Evolutionary conservation across 192 early-diverging fungal species (phyloP), one percentile per base, ranked within the genome.

Genomic region (Chytriomyces sp.): DNA sequence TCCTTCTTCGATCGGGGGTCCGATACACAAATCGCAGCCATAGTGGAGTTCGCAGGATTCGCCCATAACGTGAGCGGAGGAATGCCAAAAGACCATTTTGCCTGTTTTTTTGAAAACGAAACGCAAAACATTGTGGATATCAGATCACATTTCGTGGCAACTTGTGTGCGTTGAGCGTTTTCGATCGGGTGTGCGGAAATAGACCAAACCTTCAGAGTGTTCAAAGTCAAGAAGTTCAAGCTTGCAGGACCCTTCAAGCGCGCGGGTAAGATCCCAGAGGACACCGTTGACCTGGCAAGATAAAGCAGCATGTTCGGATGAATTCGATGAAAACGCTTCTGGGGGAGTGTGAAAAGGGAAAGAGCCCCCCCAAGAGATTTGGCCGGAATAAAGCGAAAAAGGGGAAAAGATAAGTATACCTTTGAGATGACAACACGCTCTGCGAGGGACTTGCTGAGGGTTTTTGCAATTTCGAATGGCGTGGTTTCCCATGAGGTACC

Each of bases 1-100:
- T 13, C 93, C 94, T 67, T 93, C 91, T 75, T 99, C 94, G 72
- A 95, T 85, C 69, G 97, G 96, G 61, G 95, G 96, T 69, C 96
- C 96, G 73, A 97, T 91, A 85, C 97, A 99, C 75, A 99, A 88
- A 71, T 98, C 92, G 86, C 96, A 95, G 65, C 96, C 96, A 82
- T 96, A 99, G 87, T 98, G 94, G 83, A 91, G 89, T 87, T 99
- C 97, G 79, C 95, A 95, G 49, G 96, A 94, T 85, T 98, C 96
- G 69, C 97, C 97, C 66, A 99, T 82, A 80, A 98, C 92, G 83
- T 98, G 96, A 7, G 97, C 97, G 72, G 92, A 93, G 35, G 96
- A 98, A 84, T 98, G 97, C 97, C 97, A 99, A 85, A 94, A 99
- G 26, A 99, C 97, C 84, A 83, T 87, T 83, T 93, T 93, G 72